phyloP scores from a whole-genome alignment of 2,329 filamentous ascomycete species.

The Mariannaea elegans region DNA sequence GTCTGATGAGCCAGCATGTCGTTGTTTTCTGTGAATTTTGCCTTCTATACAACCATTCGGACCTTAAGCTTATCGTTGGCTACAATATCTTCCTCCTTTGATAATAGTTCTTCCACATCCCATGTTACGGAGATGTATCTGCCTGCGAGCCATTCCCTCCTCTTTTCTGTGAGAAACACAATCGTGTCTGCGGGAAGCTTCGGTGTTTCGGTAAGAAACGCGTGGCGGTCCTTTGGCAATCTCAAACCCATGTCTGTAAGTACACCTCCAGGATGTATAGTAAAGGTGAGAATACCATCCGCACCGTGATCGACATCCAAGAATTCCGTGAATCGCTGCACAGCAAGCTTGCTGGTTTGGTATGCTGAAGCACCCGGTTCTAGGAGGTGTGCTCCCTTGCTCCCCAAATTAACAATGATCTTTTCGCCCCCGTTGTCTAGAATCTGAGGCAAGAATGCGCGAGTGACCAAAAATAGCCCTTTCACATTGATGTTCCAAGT shows the following conservation, averaged over 20 bases:
- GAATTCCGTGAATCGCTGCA: slow-evolving; percentile 59
- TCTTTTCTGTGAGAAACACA: slow-evolving; percentile 51
- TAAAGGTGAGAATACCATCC: slow-evolving; percentile 51
- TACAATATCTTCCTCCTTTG: slow-evolving; percentile 53
- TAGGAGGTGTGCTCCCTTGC: slow-evolving; percentile 51
- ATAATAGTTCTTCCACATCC: slow-evolving; percentile 57
- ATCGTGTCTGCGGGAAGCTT: slow-evolving; percentile 54
- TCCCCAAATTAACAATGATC: slow-evolving; percentile 57
- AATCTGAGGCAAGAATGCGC: slow-evolving; percentile 58
- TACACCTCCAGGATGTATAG: slow-evolving; percentile 50
- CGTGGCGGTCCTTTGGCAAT: slow-evolving; percentile 27
- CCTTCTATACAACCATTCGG: slow-evolving; percentile 9
- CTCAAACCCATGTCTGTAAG: slow-evolving; percentile 43
- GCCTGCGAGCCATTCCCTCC: slow-evolving; percentile 55
- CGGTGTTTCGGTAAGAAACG: slow-evolving; percentile 44
- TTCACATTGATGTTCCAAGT: slow-evolving; percentile 51
- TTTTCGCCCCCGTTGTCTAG: slow-evolving; percentile 43
- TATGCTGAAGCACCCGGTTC: slow-evolving; percentile 52
- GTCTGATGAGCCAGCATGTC: background rate
- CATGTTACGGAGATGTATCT: slow-evolving; percentile 55
- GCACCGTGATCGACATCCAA: slow-evolving; percentile 54
- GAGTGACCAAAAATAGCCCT: slow-evolving; percentile 55
- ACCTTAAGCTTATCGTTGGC: slow-evolving; percentile 2
- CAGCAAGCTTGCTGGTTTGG: slow-evolving; percentile 57
- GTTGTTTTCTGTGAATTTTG: background rate